These are phyloP conservation scores for Ziziphus jujuba DNA, from an alignment of 306 rosid genomes.

Conservation along the genomic window DNA sequence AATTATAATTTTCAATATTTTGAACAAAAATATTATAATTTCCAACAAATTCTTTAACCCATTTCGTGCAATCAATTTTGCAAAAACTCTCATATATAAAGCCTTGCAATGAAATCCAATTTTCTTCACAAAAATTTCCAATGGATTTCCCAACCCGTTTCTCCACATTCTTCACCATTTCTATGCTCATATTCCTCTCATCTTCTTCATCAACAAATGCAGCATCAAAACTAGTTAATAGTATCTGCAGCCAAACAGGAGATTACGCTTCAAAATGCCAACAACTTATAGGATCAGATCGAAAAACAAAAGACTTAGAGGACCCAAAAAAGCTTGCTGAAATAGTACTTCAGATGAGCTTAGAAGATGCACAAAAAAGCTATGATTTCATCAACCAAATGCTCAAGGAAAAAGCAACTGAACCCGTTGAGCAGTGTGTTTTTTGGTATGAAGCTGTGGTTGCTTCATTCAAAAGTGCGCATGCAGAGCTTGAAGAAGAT, in stretches of 20 bases:
- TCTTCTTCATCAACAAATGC: slow-evolving; percentile 8
- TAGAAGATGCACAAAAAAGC: not conserved
- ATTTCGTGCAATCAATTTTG: no score
- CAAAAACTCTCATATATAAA: no score
- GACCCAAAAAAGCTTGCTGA: not conserved
- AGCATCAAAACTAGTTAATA: not conserved
- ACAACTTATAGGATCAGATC: slow-evolving; percentile 1
- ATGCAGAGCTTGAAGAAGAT: slow-evolving; percentile 12
- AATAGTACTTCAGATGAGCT: not conserved
- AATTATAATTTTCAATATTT: no score
- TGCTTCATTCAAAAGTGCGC: slow-evolving; percentile 13
- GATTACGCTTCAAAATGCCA: slow-evolving; percentile 12
- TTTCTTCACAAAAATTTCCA: no score
- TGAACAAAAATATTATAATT: not conserved
- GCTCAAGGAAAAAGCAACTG: not conserved
- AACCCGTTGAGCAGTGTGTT: not conserved
- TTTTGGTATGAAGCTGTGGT: not conserved
- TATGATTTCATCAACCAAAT: not conserved
- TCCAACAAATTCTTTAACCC: not conserved
- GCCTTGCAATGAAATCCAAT: no score
- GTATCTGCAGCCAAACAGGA: not conserved
- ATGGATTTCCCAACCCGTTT: slow-evolving; percentile 7
- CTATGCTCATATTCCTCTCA: not conserved
- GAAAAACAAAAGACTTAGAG: not conserved
- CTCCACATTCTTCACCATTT: not conserved